These are phyloP conservation scores for Aspergillus neotritici DNA, from an alignment of 2,329 filamentous ascomycete species.

Conservation along the genomic window DNA sequence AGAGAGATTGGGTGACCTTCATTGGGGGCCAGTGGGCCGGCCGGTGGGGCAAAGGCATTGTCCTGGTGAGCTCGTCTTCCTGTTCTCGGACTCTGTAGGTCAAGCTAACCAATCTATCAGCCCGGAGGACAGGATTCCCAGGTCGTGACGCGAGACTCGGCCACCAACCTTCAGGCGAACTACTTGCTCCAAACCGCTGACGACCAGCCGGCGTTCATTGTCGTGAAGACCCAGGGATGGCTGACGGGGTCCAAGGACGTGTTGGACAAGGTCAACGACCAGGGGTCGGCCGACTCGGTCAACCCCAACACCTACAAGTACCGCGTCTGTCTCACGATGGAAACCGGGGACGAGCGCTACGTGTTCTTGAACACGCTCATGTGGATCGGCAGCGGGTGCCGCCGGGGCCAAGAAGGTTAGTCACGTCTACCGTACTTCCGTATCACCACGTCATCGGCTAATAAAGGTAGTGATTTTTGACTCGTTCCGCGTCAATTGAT, in stretches of 20 bases:
- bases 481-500: conserved; percentile 24
- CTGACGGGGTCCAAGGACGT: conserved; percentile 46
- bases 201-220: conserved; percentile 46
- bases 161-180: conserved; percentile 40
- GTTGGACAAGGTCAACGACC: conserved; percentile 44
- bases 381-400: conserved; percentile 47
- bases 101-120: conserved; percentile 24
- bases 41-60: conserved; percentile 48
- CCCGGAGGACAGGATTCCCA: conserved; percentile 49
- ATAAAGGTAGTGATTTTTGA: conserved; percentile 20
- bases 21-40: conserved; percentile 49
- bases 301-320: conserved; percentile 48
- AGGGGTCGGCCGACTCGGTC: conserved; percentile 40
- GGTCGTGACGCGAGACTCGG: conserved; percentile 44
- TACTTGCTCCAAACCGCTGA: conserved; percentile 48
- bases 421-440: background rate
- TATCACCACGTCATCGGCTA: conserved; percentile 5
- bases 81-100: background rate
- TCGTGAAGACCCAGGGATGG: conserved; percentile 45
- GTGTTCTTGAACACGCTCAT: conserved; percentile 46
- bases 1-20: conserved; percentile 48
- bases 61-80: conserved; percentile 39
- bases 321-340: conserved; percentile 44
- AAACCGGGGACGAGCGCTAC: conserved; percentile 47
- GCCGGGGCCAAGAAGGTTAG: conserved; percentile 43